These are phyloP conservation scores for Penicillium sp. DNA, from an alignment of 2,329 filamentous ascomycete species.

Conservation along the genomic window DNA sequence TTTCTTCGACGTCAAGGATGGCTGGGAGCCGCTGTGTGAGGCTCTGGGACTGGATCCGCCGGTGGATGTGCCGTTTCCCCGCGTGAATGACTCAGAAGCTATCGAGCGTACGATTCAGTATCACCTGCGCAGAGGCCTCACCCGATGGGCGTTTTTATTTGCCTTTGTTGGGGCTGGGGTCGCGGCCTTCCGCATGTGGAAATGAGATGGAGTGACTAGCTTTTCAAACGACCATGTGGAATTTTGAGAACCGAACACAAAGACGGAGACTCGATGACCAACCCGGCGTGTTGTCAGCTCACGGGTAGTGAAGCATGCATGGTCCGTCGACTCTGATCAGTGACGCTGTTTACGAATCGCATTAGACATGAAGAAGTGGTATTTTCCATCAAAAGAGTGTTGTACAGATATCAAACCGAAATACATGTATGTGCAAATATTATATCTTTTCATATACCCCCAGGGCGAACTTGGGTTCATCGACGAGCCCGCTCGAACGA, in stretches of 20 bases:
- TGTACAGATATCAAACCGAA: slow-evolving; percentile 3
- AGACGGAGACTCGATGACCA: not conserved
- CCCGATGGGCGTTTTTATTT: slow-evolving; percentile 30
- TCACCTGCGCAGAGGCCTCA: slow-evolving; percentile 30
- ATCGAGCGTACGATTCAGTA: slow-evolving; percentile 19
- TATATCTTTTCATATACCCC: not conserved
- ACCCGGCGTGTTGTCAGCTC: not conserved
- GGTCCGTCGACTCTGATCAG: not conserved
- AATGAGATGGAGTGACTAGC: not conserved
- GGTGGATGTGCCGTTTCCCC: slow-evolving; percentile 38
- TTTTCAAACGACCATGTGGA: not conserved
- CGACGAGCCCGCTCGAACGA: slow-evolving; percentile 15
- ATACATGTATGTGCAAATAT: slow-evolving; percentile 4
- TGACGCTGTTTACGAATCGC: not conserved
- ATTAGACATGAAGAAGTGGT: not conserved
- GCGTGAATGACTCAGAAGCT: slow-evolving; percentile 36
- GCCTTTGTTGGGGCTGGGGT: slow-evolving; percentile 16
- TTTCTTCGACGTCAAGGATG: slow-evolving; percentile 44
- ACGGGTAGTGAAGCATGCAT: not conserved
- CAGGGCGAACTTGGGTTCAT: not conserved
- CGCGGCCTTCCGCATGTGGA: slow-evolving; percentile 5
- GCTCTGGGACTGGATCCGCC: slow-evolving; percentile 46
- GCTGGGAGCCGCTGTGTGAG: slow-evolving; percentile 50
- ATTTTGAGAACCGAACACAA: not conserved
- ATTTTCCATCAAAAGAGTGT: not conserved